Evolutionary conservation across 2,329 filamentous ascomycete genomes (phyloP), one percentile per base, ranked within the genome.

Genomic region (Acephala macrosclerotiorum): DNA sequence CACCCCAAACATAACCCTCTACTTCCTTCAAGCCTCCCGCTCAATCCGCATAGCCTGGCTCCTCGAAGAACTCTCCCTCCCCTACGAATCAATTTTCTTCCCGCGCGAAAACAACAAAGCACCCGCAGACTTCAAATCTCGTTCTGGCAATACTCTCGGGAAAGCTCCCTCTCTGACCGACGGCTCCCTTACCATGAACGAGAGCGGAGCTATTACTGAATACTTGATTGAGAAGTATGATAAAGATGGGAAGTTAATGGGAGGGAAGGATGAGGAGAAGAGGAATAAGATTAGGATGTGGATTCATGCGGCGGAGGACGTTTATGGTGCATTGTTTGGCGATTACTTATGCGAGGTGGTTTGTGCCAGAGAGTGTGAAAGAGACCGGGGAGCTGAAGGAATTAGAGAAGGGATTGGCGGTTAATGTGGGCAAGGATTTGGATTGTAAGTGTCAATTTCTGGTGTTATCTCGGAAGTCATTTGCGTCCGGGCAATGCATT

Each of bases 161-260:
- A 84, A 83, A 61, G 79, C 80, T 18, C 83, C 82, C 0, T 77
- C 77, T 1, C 70, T 84, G 16, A 75, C 76, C 56, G 82, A 84
- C 69, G 79, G 77, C 8, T 75, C 76, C 9, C 58, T 80, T n/a
- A 72, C 73, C 0, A 64, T 82, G 7, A 75, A 76, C 47, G 82
- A 84, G 72, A 83, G 80, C 66, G 80, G 81, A 2, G 81, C 79
- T 18, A 83, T 84, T 58, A 78, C 76, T 40, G 80, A 84, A 69
- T 84, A 83, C 62, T 74, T 84, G 18, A 79, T 77, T 73, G 81
- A 82, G 57, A 80, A 72, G 1, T 84, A 83, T 72, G 81, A 84
- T 42, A n/a, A 42, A 14, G 38, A 42, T 14, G 38, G 38, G 38
- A 42, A n/a, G 12, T 16, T 42, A 12, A n/a, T 14, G 38, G 38